phyloP scores from a whole-genome alignment of 768 basidiomycete genomes.

The Pulveroboletus frians region DNA sequence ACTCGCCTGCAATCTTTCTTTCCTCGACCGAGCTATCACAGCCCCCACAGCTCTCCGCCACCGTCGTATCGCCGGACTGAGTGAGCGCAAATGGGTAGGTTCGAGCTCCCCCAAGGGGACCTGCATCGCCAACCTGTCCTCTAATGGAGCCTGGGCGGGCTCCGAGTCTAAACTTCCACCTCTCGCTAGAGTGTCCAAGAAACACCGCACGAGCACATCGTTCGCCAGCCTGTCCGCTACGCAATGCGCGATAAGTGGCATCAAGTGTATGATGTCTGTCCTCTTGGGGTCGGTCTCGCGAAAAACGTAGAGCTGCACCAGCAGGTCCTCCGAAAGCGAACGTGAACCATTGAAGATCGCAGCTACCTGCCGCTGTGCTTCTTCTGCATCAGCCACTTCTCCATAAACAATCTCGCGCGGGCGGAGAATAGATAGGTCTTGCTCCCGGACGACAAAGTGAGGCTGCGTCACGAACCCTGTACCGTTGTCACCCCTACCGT shows the following conservation, averaged over 20 bases:
- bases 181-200: not conserved
- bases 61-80: conserved; percentile 34
- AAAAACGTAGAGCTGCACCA: conserved; percentile 41
- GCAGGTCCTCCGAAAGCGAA: conserved; percentile 38
- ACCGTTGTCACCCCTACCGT: not conserved
- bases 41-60: conserved; percentile 44
- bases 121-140: conserved; percentile 32
- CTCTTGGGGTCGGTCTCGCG: conserved; percentile 30
- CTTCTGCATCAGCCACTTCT: conserved; percentile 30
- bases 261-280: conserved; percentile 36
- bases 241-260: conserved; percentile 31
- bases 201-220: too few species aligned
- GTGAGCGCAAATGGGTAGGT: conserved; percentile 25
- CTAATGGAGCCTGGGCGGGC: conserved; percentile 4
- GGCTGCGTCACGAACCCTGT: conserved; percentile 7
- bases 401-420: conserved; percentile 38
- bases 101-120: conserved; percentile 35
- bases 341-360: conserved; percentile 32
- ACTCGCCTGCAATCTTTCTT: conserved; percentile 35
- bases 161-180: not conserved
- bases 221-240: too few species aligned
- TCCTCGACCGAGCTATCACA: conserved; percentile 33
- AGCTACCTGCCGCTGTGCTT: conserved; percentile 29
- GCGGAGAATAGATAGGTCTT: conserved; percentile 26
- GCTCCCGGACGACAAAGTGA: not conserved